phyloP scores from a whole-genome alignment of 192 early-diverging fungal genomes.

The Umbelopsis sp. region DNA sequence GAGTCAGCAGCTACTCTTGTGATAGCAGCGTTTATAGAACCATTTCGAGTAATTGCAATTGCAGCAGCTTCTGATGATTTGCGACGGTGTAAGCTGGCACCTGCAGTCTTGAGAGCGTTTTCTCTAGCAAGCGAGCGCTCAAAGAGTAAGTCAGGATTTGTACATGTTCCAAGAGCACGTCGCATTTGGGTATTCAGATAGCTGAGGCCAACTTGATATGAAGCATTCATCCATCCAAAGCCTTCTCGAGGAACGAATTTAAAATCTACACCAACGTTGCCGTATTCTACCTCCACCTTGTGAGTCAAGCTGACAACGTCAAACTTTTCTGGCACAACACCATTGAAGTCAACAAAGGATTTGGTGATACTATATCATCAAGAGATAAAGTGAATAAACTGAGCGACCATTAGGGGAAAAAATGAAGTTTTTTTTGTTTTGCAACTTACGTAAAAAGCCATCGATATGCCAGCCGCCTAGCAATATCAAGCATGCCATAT shows the following conservation, averaged over 20 bases:
- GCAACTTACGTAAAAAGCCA: constrained; percentile 85
- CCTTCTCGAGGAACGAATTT: constrained; percentile 93
- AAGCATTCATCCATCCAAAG: constrained; percentile 99
- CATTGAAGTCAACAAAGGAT: constrained; percentile 96
- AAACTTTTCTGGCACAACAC: constrained; percentile 97
- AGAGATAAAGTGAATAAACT: too few relatives aligned
- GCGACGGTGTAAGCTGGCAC: constrained; percentile 18
- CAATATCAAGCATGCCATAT: constrained; percentile 77
- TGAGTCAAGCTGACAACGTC: constrained; percentile 93
- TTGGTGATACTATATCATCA: constrained; percentile 69
- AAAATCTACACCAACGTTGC: constrained; percentile 94
- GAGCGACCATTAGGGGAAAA: too few relatives aligned
- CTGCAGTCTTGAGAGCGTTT: constrained; percentile 15
- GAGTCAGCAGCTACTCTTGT: constrained; percentile 26
- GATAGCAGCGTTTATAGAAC: constrained; percentile 28
- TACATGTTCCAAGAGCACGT: constrained; percentile 68
- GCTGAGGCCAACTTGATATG: constrained; percentile 80
- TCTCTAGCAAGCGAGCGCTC: constrained; percentile 15
- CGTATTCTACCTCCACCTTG: constrained; percentile 92
- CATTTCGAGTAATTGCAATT: constrained; percentile 28
- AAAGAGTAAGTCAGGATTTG: constrained; percentile 34
- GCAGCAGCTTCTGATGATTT: constrained; percentile 29
- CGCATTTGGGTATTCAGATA: constrained; percentile 73
- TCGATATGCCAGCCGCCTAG: constrained; percentile 83
- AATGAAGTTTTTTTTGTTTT: not conserved